A percentile compares a stretch with the other conserved stretches of the same genome.
phyloP scores from a whole-genome alignment of 1,139 yeast genomes.

The Zygoascus sp. region DNA sequence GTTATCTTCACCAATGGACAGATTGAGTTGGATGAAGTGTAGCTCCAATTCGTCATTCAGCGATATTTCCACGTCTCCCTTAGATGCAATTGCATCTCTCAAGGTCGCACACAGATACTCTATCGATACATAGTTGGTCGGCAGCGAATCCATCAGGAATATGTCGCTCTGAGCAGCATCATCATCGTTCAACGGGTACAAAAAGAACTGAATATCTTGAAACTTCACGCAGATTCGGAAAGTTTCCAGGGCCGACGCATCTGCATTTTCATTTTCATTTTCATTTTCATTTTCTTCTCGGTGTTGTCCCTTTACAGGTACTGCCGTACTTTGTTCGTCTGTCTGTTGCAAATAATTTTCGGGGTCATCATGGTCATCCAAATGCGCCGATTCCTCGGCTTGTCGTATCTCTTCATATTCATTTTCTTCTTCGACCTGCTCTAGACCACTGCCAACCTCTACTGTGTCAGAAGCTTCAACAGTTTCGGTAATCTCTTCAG shows the following conservation, averaged over 20 bases:
- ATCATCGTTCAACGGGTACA: neutral
- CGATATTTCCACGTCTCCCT: conserved; percentile 2
- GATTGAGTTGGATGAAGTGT: neutral
- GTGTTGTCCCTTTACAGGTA: neutral
- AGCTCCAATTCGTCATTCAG: conserved; percentile 3
- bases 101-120: conserved; percentile 3
- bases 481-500: neutral
- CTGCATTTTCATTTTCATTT: neutral
- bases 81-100: neutral
- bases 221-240: conserved; percentile 4
- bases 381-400: too few species aligned
- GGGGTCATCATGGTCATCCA: too few species aligned
- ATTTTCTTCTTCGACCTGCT: neutral
- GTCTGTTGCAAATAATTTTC: too few species aligned
- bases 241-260: neutral
- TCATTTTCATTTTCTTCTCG: neutral
- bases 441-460: too few species aligned
- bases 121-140: neutral
- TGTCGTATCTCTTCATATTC: neutral
- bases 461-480: too few species aligned
- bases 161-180: conserved; percentile 7
- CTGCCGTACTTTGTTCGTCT: too few species aligned
- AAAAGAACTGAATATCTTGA: conserved; percentile 2
- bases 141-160: conserved; percentile 2
- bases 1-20: conserved; percentile 4